Conservation (phyloP, 345 rosid species). For the Conringia planisiliqua region DNA sequence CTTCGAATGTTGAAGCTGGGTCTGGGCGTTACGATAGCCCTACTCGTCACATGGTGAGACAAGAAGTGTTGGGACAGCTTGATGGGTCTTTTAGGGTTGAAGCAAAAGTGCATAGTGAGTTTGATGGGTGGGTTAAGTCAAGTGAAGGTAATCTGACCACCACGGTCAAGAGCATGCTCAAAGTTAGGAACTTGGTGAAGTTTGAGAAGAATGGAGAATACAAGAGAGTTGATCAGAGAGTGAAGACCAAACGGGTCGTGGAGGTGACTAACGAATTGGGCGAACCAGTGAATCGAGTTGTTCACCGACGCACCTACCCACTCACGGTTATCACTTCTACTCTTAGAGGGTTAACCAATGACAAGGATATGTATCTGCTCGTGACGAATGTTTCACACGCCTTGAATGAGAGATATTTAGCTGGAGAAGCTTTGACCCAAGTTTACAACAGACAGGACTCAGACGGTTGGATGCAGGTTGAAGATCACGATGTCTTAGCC, state of each 20-base stretch:
- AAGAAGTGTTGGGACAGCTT: conserved; percentile 43
- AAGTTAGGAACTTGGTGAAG: conserved; percentile 40
- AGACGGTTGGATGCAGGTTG: conserved; percentile 78
- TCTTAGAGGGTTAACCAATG: conserved; percentile 33
- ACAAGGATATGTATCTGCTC: conserved; percentile 39
- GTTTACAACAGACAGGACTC: conserved; percentile 49
- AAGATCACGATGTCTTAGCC: conserved; percentile 59
- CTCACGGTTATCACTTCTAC: conserved; percentile 50
- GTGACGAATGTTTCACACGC: conserved; percentile 66
- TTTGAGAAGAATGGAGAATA: conserved; percentile 47
- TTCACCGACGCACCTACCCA: conserved; percentile 44
- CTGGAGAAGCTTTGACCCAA: conserved; percentile 32
- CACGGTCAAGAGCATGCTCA: conserved; percentile 38
- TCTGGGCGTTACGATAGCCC: conserved; percentile 36
- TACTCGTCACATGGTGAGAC: conserved; percentile 21
- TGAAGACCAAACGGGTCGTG: conserved; percentile 40
- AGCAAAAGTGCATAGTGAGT: conserved; percentile 45
- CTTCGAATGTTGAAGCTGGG: conserved; percentile 41
- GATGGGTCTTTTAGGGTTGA: conserved; percentile 61
- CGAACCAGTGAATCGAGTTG: conserved; percentile 4
- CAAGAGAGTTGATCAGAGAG: conserved; percentile 48
- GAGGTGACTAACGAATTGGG: conserved; percentile 41
- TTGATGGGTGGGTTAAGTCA: conserved; percentile 71
- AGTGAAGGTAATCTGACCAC: conserved; percentile 63
- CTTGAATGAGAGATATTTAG: conserved; percentile 29